Base-by-base conservation (phyloP, 2,329 filamentous ascomycete genomes). In the Aspergillus jensenii region DNA sequence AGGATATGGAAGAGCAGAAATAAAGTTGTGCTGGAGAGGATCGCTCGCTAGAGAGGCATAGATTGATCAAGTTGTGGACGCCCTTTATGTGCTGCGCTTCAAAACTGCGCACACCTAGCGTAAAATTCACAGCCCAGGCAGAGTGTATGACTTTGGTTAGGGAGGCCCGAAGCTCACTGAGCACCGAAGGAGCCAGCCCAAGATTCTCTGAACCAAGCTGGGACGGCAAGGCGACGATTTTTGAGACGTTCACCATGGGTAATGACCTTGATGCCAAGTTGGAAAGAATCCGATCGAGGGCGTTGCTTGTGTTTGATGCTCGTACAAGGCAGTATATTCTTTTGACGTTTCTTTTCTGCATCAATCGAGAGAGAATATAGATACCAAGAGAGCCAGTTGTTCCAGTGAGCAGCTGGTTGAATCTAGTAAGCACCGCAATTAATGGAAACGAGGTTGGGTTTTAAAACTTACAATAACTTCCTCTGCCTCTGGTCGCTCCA, bases 61-160 rank as follows among this genome's bases (percentile, higher is more conserved):
- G 65, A 52, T 76, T 70, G 58, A 78, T 74, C 39, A 75, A 64
- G 57, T 85, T 80, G 12, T 72, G 72, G 12, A 84, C 72, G 31
- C 79, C 81, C 3, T 74, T 72, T 39, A 87, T 81, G 59, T 82
- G 80, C 55, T 84, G 80, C 43, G 78, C 76, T 49, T 79, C 79
- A 62, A 88, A 89, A 53, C 80, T 83, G 39, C 72, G 71, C 0
- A 88, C 75, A 3, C 80, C 79, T 40, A 86, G 75, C 17, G 80
- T 81, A 72, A 89, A 88, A 68, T 88, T 88, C 17, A 88, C 86
- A 0, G 82, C 78, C 86, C 86, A 89, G 14, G 86, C 86, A 3
- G 85, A 77, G 66, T 88, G 86, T 51, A 90, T 79, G 15, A 90
- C 76, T 2, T 79, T 70, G 1, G 81, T 83, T 1, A 78, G 71